phyloP scores from a whole-genome alignment of 1,284 basidiomycete species.

The Hemileia vastatrix region DNA sequence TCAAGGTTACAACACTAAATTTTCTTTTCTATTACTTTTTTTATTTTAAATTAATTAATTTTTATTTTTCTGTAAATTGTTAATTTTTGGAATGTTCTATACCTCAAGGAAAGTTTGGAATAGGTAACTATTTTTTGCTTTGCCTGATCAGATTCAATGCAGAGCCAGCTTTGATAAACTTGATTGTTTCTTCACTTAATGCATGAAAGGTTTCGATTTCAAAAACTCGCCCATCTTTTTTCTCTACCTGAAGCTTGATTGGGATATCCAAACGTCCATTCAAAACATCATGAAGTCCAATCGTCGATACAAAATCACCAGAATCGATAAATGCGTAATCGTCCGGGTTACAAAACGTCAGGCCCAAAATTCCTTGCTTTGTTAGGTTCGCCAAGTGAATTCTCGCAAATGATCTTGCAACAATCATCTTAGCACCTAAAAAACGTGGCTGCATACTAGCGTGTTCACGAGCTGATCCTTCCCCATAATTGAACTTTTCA shows the following conservation, averaged over 20 bases:
- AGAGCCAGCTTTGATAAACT: constrained; percentile 19
- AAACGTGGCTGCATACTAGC: constrained; percentile 94
- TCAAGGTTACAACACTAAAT: no score
- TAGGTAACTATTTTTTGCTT: no score
- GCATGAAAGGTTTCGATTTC: constrained; percentile 14
- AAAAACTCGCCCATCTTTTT: neutral
- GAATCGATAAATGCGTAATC: constrained; percentile 38
- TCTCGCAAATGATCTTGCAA: constrained; percentile 77
- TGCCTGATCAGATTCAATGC: constrained; percentile 20
- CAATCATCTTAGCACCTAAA: constrained; percentile 56
- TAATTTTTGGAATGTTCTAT: no score
- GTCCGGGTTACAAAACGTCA: constrained; percentile 11
- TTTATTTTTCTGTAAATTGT: no score
- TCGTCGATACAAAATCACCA: constrained; percentile 59
- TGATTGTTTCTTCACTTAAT: constrained; percentile 10
- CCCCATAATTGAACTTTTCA: constrained; percentile 60
- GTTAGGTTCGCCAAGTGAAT: constrained; percentile 92
- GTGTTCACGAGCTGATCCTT: constrained; percentile 96
- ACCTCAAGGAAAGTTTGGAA: no score
- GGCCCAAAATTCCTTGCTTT: constrained; percentile 18
- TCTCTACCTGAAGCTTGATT: constrained; percentile 57
- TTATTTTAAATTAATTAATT: no score
- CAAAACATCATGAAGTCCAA: constrained; percentile 53
- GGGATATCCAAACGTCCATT: constrained; percentile 50
- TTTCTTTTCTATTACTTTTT: no score